These are phyloP conservation scores for Emmonsiellopsis sp. DNA, from an alignment of 2,329 filamentous ascomycete genomes.

Conservation along the genomic window DNA sequence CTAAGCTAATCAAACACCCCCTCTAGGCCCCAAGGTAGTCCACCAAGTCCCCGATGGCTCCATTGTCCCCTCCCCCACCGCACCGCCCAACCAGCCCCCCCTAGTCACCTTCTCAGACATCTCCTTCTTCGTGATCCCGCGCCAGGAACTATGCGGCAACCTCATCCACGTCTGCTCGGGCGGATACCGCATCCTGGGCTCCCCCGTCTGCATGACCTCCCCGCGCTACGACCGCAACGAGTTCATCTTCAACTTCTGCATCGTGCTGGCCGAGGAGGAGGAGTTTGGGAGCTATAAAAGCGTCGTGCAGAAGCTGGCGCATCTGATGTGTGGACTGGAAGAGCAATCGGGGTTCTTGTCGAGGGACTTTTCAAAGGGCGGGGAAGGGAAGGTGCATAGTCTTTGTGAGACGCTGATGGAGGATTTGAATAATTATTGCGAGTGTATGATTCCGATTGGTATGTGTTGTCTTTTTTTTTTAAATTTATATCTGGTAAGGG, in stretches of 20 bases:
- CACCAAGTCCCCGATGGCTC: slow-evolving; percentile 56
- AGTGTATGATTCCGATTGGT: slow-evolving; percentile 98
- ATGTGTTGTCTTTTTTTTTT: slow-evolving; percentile 23
- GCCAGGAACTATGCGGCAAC: slow-evolving; percentile 89
- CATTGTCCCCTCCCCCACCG: slow-evolving; percentile 40
- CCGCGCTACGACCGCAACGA: slow-evolving; percentile 82
- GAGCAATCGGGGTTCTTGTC: slow-evolving; percentile 76
- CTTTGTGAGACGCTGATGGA: slow-evolving; percentile 82
- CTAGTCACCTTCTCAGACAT: slow-evolving; percentile 81
- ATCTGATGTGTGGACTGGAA: slow-evolving; percentile 81
- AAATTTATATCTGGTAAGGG: neutral
- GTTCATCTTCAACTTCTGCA: slow-evolving; percentile 96
- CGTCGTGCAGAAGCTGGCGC: slow-evolving; percentile 76
- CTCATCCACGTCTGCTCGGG: slow-evolving; percentile 63
- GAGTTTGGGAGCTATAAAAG: slow-evolving; percentile 74
- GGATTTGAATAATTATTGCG: slow-evolving; percentile 92
- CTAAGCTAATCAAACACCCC: slow-evolving; percentile 1
- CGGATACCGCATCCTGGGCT: slow-evolving; percentile 74
- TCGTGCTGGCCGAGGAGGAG: slow-evolving; percentile 62
- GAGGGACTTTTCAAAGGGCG: slow-evolving; percentile 34
- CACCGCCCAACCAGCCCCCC: slow-evolving; percentile 45
- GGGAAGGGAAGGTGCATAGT: slow-evolving; percentile 49
- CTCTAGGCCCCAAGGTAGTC: slow-evolving; percentile 51
- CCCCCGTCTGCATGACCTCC: slow-evolving; percentile 78
- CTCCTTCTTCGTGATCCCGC: slow-evolving; percentile 87